These are phyloP conservation scores for Colletotrichum gigasporum DNA, from an alignment of 2,329 filamentous ascomycete species.

Conservation along the genomic window DNA sequence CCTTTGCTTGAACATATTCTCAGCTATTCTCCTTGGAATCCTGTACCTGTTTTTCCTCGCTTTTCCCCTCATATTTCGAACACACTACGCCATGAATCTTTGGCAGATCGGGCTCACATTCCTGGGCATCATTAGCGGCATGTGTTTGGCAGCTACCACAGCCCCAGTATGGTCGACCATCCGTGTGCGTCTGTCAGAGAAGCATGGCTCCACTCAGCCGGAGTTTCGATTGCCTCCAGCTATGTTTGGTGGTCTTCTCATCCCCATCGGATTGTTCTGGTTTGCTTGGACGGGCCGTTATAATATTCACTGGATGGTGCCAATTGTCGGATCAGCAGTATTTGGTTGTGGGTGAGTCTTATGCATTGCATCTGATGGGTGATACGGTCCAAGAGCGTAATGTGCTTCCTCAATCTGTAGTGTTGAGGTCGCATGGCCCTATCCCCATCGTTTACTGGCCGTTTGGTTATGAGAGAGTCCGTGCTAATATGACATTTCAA, in stretches of 20 bases:
- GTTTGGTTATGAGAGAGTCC: constrained; percentile 44
- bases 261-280: constrained; percentile 68
- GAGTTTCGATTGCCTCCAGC: constrained; percentile 85
- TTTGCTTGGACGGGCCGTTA: constrained; percentile 32
- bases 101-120: constrained; percentile 84
- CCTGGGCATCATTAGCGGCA: constrained; percentile 74
- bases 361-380: no score
- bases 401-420: no score
- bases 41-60: constrained; percentile 94
- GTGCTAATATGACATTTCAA: no score
- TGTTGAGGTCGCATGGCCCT: no score
- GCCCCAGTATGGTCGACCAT: constrained; percentile 73
- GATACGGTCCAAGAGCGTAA: no score
- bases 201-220: constrained; percentile 73
- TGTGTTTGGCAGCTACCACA: constrained; percentile 66
- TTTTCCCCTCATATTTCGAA: constrained; percentile 80
- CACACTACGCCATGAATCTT: constrained; percentile 77
- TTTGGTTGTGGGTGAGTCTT: constrained; percentile 80
- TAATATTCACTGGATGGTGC: constrained; percentile 27
- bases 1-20: constrained; percentile 80
- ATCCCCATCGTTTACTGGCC: constrained; percentile 13
- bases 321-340: constrained; percentile 73
- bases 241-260: constrained; percentile 77
- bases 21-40: constrained; percentile 83
- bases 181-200: constrained; percentile 64